phyloP scores from a whole-genome alignment of 208 protist species.

The Acanthamoeba royreba region DNA sequence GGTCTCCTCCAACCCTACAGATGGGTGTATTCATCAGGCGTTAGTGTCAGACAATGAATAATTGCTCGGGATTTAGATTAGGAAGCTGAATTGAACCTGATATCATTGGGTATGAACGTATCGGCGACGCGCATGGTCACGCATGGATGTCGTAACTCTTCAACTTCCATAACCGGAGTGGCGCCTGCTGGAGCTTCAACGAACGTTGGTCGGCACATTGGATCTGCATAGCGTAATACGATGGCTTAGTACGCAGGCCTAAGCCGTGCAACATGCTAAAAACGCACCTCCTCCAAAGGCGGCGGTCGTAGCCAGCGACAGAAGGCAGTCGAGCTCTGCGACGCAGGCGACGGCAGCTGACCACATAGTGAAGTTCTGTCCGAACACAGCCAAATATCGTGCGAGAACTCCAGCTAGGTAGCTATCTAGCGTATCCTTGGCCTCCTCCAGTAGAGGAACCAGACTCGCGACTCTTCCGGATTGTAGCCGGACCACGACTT shows the following conservation, averaged over 20 bases:
- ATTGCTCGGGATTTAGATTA: not conserved
- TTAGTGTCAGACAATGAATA: not conserved
- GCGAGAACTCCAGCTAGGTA: not conserved
- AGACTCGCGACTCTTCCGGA: not conserved
- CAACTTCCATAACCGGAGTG: not conserved
- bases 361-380: not conserved
- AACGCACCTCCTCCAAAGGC: not conserved
- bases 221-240: too few relatives aligned
- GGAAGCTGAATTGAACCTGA: not conserved
- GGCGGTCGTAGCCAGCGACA: conserved; percentile 60
- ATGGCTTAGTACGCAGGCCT: not conserved
- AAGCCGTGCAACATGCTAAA: not conserved
- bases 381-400: not conserved
- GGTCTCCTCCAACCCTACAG: not conserved
- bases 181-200: not conserved
- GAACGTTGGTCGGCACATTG: conserved; percentile 67
- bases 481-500: not conserved
- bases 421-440: conserved; percentile 32
- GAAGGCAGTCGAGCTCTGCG: conserved; percentile 72
- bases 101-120: conserved; percentile 72
- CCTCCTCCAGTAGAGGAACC: conserved; percentile 9
- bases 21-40: not conserved
- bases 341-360: conserved; percentile 47
- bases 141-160: conserved; percentile 64
- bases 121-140: conserved; percentile 33